Conservation (phyloP, 78 protist species). For the Dictyostelium citrinum region DNA sequence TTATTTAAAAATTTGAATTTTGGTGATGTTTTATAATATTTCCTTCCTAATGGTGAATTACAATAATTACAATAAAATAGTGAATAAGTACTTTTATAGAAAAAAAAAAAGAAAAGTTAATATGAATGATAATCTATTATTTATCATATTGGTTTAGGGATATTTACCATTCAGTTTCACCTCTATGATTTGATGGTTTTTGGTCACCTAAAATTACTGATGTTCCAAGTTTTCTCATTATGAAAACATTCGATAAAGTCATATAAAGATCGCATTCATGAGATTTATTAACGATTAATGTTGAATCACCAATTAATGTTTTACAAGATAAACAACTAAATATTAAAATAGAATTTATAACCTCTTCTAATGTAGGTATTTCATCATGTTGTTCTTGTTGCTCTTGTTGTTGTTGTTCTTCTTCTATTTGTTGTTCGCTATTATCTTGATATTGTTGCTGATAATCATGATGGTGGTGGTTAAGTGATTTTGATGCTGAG, state of each 20-base stretch:
- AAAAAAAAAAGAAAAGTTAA: not conserved
- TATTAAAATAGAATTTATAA: not conserved
- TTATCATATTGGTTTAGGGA: no score
- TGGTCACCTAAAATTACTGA: not conserved
- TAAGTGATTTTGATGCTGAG: not conserved
- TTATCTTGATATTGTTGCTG: not conserved
- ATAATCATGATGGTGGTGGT: not conserved
- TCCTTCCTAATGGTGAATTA: not conserved
- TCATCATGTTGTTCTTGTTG: not conserved
- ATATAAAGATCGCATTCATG: not conserved
- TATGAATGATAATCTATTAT: not conserved
- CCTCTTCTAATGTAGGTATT: not conserved
- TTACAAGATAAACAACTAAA: not conserved
- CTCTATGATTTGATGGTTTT: not conserved
- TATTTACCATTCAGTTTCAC: not conserved
- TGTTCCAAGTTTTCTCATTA: not conserved
- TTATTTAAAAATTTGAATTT: not conserved
- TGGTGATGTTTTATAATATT: not conserved
- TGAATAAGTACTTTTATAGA: not conserved
- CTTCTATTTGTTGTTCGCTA: not conserved
- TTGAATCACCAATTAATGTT: not conserved
- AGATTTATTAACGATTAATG: not conserved
- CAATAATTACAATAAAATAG: not conserved
- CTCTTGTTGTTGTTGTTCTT: no score
- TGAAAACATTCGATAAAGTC: not conserved